Conservation (phyloP, 2,329 filamentous ascomycete species). For the Venturia nashicola region DNA sequence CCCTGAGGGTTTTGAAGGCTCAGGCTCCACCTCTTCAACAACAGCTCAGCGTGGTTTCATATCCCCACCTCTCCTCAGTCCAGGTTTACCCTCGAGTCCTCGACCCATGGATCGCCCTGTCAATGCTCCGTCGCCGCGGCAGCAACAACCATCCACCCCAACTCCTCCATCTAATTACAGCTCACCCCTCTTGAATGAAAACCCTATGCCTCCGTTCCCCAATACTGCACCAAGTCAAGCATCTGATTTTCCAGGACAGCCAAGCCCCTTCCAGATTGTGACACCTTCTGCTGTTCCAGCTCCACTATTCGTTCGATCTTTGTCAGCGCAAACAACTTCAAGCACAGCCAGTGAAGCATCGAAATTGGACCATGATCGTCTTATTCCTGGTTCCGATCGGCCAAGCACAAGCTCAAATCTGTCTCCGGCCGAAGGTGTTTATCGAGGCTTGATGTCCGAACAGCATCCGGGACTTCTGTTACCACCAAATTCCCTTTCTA, state of each 20-base stretch:
- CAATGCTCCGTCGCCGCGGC: conserved; percentile 46
- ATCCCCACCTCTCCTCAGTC: conserved; percentile 41
- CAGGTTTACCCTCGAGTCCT: conserved; percentile 52
- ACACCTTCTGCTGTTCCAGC: conserved; percentile 34
- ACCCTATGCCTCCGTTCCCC: conserved; percentile 47
- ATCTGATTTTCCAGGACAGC: neutral
- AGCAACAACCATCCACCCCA: conserved; percentile 41
- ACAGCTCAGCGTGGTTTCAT: conserved; percentile 25
- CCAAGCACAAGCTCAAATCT: neutral
- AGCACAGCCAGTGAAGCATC: conserved; percentile 10
- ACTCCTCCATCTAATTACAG: conserved; percentile 59
- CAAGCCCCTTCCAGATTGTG: conserved; percentile 36
- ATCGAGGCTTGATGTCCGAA: conserved; percentile 67
- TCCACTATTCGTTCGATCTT: conserved; percentile 21
- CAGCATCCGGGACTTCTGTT: conserved; percentile 79
- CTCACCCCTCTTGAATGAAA: conserved; percentile 33
- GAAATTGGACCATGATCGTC: neutral
- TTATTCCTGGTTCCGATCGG: neutral
- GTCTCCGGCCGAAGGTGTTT: conserved; percentile 37
- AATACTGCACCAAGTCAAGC: neutral
- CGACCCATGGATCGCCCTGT: conserved; percentile 48
- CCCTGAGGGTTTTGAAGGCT: conserved; percentile 26
- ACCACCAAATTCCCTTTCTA: conserved; percentile 76
- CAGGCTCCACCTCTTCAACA: conserved; percentile 17
- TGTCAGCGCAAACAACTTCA: neutral